These are phyloP conservation scores for Colletotrichum graminicola DNA, from an alignment of 2,329 filamentous ascomycete species.

Conservation along the genomic window DNA sequence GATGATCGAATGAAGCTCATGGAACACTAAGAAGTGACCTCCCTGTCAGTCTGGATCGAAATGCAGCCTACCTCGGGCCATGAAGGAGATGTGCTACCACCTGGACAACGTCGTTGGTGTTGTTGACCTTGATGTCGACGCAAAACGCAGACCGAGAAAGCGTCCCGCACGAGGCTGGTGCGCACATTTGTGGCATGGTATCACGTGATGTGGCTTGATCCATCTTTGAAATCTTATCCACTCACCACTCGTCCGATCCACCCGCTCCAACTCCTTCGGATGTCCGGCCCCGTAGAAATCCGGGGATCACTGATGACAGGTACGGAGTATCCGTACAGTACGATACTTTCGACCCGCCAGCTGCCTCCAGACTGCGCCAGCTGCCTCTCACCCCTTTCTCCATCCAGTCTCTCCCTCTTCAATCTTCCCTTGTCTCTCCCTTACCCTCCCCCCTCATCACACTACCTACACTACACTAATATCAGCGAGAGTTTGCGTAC, in stretches of 20 bases:
- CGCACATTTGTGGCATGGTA: not conserved
- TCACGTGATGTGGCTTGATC: constrained; percentile 35
- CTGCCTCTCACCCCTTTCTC: not conserved
- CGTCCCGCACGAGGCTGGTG: constrained; percentile 42
- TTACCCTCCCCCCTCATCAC: not conserved
- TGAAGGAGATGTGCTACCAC: constrained; percentile 28
- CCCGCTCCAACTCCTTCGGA: constrained; percentile 1
- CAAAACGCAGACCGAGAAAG: constrained; percentile 41
- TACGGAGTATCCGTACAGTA: too few species aligned
- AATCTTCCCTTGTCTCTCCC: not conserved
- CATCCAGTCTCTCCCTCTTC: not conserved
- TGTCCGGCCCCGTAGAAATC: constrained; percentile 5
- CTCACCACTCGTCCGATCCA: not conserved
- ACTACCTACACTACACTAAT: not conserved
- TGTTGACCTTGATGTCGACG: constrained; percentile 39
- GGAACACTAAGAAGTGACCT: not conserved
- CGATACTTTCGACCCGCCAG: fast-evolving
- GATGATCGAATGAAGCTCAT: constrained; percentile 2
- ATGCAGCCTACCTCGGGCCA: constrained; percentile 23
- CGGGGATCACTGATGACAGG: not conserved
- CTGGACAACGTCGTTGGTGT: constrained; percentile 34
- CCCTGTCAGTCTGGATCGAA: not conserved
- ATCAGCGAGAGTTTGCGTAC: constrained; percentile 18
- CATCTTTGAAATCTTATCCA: too few species aligned
- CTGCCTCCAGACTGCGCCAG: not conserved